Conservation (phyloP, 345 rosid species). For the Populus simonii region DNA sequence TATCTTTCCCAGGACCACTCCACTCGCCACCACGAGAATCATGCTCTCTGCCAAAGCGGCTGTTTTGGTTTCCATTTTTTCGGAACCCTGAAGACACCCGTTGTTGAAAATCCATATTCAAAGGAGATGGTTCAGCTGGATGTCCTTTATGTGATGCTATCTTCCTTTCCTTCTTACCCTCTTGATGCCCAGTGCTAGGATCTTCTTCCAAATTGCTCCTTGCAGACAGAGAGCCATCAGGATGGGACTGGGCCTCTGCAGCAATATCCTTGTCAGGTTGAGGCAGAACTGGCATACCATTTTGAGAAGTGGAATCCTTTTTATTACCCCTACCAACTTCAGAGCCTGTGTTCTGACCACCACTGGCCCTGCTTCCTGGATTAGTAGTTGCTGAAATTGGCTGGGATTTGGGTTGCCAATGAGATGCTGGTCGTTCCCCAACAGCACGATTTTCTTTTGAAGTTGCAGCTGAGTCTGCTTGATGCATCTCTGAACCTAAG, state of each 20-base stretch:
- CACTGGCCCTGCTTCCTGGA: constrained; percentile 41
- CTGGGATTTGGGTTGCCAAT: constrained; percentile 76
- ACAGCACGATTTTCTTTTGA: constrained; percentile 57
- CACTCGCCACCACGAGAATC: constrained; percentile 70
- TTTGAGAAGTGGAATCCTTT: constrained; percentile 38
- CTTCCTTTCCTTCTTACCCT: constrained; percentile 50
- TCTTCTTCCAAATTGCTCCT: constrained; percentile 35
- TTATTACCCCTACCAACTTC: constrained; percentile 39
- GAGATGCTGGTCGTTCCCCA: constrained; percentile 53
- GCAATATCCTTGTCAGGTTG: constrained; percentile 26
- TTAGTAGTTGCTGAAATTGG: constrained; percentile 32
- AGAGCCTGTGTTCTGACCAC: constrained; percentile 34
- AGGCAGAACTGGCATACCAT: constrained; percentile 19
- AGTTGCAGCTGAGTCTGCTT: constrained; percentile 32
- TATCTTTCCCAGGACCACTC: constrained; percentile 59
- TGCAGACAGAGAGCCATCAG: constrained; percentile 20
- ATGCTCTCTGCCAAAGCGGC: constrained; percentile 48
- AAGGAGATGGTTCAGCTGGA: constrained; percentile 21
- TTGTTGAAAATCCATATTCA: constrained; percentile 37
- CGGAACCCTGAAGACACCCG: constrained; percentile 41
- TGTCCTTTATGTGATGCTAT: constrained; percentile 34
- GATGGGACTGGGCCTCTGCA: constrained; percentile 22
- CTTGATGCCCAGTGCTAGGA: constrained; percentile 33
- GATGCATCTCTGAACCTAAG: constrained; percentile 42
- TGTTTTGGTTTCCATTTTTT: constrained; percentile 55